Percentiles rank a stretch among this genome's conserved stretches.
These are phyloP conservation scores for Nannochloropsis salina DNA, from an alignment of 108 stramenopile species.

Conservation along the genomic window DNA sequence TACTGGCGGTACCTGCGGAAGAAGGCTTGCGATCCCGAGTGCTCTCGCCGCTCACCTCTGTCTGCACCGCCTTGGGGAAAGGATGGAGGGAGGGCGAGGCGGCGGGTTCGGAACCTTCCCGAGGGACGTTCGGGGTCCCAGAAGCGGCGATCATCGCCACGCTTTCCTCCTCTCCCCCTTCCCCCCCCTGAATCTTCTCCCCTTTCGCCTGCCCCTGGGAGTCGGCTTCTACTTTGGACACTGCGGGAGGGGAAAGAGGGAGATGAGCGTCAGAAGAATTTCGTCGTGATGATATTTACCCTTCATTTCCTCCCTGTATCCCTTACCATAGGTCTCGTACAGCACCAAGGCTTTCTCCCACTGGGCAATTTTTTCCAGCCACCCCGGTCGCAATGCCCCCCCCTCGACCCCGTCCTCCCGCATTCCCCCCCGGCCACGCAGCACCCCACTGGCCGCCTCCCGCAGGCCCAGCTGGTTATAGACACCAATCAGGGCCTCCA, in stretches of 20 bases:
- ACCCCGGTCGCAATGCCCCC: conserved; percentile 29
- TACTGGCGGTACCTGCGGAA: neutral
- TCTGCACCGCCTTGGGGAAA: too few relatives aligned
- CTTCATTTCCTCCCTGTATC: neutral
- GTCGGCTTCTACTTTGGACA: too few relatives aligned
- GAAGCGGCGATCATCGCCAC: neutral
- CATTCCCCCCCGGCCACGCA: neutral
- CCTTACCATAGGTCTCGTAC: conserved; percentile 32
- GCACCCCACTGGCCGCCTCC: conserved; percentile 41
- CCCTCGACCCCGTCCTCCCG: conserved; percentile 14
- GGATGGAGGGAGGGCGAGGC: too few relatives aligned
- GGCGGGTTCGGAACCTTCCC: too few relatives aligned
- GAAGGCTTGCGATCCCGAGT: neutral
- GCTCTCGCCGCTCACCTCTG: too few relatives aligned
- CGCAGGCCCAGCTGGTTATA: conserved; percentile 46
- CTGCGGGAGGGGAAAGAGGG: too few relatives aligned
- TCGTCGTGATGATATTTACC: neutral
- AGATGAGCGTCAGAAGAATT: neutral
- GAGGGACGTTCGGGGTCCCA: too few relatives aligned
- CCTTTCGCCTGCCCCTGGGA: neutral
- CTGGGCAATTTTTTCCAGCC: conserved; percentile 47
- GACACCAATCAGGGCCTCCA: conserved; percentile 47
- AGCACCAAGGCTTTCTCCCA: conserved; percentile 39
- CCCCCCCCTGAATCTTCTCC: neutral
- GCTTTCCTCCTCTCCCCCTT: neutral